phyloP scores from a whole-genome alignment of 306 rosid species.

The Medicago arabica region DNA sequence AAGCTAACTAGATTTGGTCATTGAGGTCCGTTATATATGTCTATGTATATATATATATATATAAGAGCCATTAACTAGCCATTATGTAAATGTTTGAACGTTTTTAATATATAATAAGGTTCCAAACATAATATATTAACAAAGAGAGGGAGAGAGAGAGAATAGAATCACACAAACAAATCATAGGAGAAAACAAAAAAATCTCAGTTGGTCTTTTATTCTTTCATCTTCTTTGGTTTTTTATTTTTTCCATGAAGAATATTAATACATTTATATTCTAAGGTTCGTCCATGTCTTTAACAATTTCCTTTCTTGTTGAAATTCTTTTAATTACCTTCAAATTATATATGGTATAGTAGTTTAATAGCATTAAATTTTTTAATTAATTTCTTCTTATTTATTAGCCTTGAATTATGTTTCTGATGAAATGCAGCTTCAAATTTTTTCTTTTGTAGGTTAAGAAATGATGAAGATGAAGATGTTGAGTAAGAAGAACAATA shows the following conservation, averaged over 20 bases:
- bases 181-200: neutral
- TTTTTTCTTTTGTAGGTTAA: slow-evolving; percentile 9
- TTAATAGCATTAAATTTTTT: neutral
- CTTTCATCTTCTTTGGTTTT: slow-evolving; percentile 44
- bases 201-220: neutral
- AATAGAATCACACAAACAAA: slow-evolving; percentile 1
- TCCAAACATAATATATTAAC: slow-evolving; percentile 28
- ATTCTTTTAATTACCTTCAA: neutral
- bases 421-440: slow-evolving; percentile 7
- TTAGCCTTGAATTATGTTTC: neutral
- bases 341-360: slow-evolving; percentile 13
- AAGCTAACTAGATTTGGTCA: slow-evolving; percentile 36
- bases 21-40: neutral
- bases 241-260: neutral
- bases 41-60: slow-evolving; percentile 39
- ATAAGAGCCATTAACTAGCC: slow-evolving; percentile 43
- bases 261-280: neutral
- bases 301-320: slow-evolving; percentile 1
- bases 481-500: slow-evolving; percentile 20
- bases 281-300: slow-evolving; percentile 36
- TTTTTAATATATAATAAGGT: slow-evolving; percentile 36
- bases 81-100: slow-evolving; percentile 37
- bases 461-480: slow-evolving; percentile 46
- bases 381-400: neutral
- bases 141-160: neutral